These are phyloP conservation scores for Pseudogymnoascus sp. DNA, from an alignment of 2,329 filamentous ascomycete genomes.

Conservation along the genomic window DNA sequence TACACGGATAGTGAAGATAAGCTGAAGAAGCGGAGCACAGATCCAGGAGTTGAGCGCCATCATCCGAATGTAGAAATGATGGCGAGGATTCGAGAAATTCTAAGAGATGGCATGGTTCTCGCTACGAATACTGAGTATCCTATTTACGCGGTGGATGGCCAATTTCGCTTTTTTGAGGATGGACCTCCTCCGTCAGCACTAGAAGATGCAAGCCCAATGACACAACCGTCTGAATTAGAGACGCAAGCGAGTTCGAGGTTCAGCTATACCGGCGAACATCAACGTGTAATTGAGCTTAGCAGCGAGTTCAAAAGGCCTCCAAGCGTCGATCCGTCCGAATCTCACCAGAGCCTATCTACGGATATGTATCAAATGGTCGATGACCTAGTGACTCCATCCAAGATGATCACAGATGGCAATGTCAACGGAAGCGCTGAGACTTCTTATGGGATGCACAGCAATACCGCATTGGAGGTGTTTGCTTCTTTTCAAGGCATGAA, in stretches of 20 bases:
- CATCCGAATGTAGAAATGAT: slow-evolving; percentile 60
- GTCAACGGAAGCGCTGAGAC: slow-evolving; percentile 32
- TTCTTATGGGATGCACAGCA: slow-evolving; percentile 51
- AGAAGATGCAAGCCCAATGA: slow-evolving; percentile 40
- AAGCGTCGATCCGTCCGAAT: slow-evolving; percentile 21
- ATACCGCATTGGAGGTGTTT: slow-evolving; percentile 47
- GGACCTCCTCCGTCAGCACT: slow-evolving; percentile 31
- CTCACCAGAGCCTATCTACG: slow-evolving; percentile 34
- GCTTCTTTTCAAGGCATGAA: slow-evolving; percentile 31
- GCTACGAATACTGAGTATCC: slow-evolving; percentile 41
- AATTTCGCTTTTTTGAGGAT: slow-evolving; percentile 49
- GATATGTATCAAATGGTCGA: slow-evolving; percentile 54
- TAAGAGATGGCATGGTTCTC: slow-evolving; percentile 55
- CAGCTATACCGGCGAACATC: background rate
- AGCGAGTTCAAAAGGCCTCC: slow-evolving; percentile 2
- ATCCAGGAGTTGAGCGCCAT: slow-evolving; percentile 44
- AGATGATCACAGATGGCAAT: slow-evolving; percentile 21
- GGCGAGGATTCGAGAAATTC: slow-evolving; percentile 56
- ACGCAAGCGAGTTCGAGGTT: background rate
- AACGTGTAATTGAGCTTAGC: background rate
- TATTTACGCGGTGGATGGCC: slow-evolving; percentile 38
- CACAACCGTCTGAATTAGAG: background rate
- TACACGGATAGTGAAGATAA: slow-evolving; percentile 33
- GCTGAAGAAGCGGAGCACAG: slow-evolving; percentile 43
- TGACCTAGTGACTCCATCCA: slow-evolving; percentile 39